Base-by-base conservation (phyloP, 179 eudicot genomes). In the Pouteria campechiana region DNA sequence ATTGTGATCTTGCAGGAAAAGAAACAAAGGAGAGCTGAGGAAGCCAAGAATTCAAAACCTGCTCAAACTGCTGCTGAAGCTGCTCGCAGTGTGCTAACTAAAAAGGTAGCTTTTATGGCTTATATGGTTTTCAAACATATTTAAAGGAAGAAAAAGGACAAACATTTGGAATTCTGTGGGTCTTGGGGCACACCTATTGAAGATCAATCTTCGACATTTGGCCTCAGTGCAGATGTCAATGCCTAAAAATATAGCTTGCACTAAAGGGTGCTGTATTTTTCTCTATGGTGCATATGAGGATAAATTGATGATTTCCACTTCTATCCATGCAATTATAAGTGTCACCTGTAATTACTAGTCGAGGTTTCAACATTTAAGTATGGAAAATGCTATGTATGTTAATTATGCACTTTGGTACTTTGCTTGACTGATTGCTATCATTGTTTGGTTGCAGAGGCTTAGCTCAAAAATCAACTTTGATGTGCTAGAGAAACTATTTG, bases 31-130 rank as follows among this genome's bases (percentile, higher is more conserved):
- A 69, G 76, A 58, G 69, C 75, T 41, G 60, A 69, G 20, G 84
- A 76, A 27, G 55, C 62, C 35, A 71, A 56, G 44, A 70, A 64
- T 63, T 17, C 44, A 4, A 34, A 9, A 45, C 70, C 70, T 32
- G 42, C 79, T 48, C 58, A 64, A 47, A 79, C 79, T 48, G 73
- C 89, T 58, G 69, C 63, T 18, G 89, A 76, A 67, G 94, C 94
- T 31, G 61, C 82, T 41, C 65, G 46, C 40, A 75, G 64, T 32
- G 61, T 69, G 59, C 54, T 74, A 42, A 55, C 64, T 18, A 74
- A 57, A 53, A 83, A 83, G 88, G 94, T 83, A 58, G 15, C 6
- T 8, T 27, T 44, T n/a, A 37, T 1, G 20, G n/a, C 40, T 61
- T 25, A 35, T 6, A 14, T 36, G 9, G 18, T n/a, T 41, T 13